A percentile compares a stretch with the other conserved stretches of the same genome.
Evolutionary conservation across 2,329 filamentous ascomycete genomes (phyloP).

Genomic region (Colletotrichum sp.): DNA sequence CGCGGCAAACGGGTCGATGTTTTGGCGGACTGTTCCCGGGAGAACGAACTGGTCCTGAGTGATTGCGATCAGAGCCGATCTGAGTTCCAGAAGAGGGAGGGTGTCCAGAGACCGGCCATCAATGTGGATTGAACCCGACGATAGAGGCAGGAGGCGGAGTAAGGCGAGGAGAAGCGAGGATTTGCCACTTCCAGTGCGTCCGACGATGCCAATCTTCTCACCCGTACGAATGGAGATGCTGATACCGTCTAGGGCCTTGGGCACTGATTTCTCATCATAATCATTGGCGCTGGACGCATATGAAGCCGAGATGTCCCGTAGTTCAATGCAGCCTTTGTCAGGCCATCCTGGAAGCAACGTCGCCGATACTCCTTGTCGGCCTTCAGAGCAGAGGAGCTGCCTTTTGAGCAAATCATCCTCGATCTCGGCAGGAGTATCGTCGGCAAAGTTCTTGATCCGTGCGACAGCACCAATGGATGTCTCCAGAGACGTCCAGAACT

Average conservation of each 20-base stretch:
- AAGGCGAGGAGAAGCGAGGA: constrained; percentile 34
- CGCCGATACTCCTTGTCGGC: background rate
- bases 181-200: constrained; percentile 35
- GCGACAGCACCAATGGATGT: constrained; percentile 32
- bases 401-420: constrained; percentile 8
- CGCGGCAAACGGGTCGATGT: constrained; percentile 54
- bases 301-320: constrained; percentile 26
- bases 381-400: background rate
- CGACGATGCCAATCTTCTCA: constrained; percentile 39
- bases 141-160: constrained; percentile 52
- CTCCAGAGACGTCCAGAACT: constrained; percentile 35
- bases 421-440: constrained; percentile 32
- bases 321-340: constrained; percentile 32
- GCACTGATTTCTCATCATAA: constrained; percentile 24
- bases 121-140: constrained; percentile 41
- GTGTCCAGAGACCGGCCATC: constrained; percentile 20
- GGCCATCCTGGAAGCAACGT: constrained; percentile 36
- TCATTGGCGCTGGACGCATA: background rate
- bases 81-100: constrained; percentile 20
- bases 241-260: constrained; percentile 44
- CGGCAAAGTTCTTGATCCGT: constrained; percentile 32
- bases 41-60: constrained; percentile 14
- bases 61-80: constrained; percentile 22
- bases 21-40: constrained; percentile 44
- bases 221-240: constrained; percentile 31